These are phyloP conservation scores for Echinochloa phyllopogon DNA, from an alignment of 176 grass and related monocot genomes.

Conservation along the genomic window DNA sequence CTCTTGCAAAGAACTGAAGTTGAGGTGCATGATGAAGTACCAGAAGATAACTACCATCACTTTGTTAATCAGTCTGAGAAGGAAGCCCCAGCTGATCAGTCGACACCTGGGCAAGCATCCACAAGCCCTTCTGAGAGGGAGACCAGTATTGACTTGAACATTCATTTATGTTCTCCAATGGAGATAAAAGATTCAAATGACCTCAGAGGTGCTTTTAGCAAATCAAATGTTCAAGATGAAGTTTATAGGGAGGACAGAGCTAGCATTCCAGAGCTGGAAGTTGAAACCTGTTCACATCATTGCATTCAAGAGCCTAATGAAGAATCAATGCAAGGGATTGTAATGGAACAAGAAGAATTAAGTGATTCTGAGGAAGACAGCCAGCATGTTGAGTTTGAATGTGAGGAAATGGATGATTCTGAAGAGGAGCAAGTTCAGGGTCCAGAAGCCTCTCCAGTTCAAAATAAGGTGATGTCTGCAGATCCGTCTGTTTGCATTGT, in stretches of 20 bases:
- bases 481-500: not conserved
- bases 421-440: slow-evolving; percentile 68
- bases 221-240: slow-evolving; percentile 31
- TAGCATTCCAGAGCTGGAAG: slow-evolving; percentile 41
- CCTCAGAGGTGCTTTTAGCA: slow-evolving; percentile 37
- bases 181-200: slow-evolving; percentile 40
- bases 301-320: slow-evolving; percentile 56
- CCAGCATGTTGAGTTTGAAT: slow-evolving; percentile 84
- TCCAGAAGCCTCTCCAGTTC: slow-evolving; percentile 27
- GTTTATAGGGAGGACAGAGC: slow-evolving; percentile 35
- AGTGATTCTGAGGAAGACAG: slow-evolving; percentile 90
- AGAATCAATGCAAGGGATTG: slow-evolving; percentile 74
- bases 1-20: slow-evolving; percentile 74
- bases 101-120: slow-evolving; percentile 48
- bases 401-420: slow-evolving; percentile 89
- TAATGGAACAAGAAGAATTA: slow-evolving; percentile 96
- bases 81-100: slow-evolving; percentile 42
- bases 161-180: slow-evolving; percentile 65
- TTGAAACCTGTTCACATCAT: slow-evolving; percentile 40
- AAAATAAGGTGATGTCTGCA: slow-evolving; percentile 54
- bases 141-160: slow-evolving; percentile 79
- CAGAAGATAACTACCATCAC: slow-evolving; percentile 36
- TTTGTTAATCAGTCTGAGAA: slow-evolving; percentile 46
- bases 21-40: slow-evolving; percentile 41
- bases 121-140: slow-evolving; percentile 50